These are phyloP conservation scores for Xerocomellus dryophilus DNA, from an alignment of 768 basidiomycete genomes.

Conservation along the genomic window DNA sequence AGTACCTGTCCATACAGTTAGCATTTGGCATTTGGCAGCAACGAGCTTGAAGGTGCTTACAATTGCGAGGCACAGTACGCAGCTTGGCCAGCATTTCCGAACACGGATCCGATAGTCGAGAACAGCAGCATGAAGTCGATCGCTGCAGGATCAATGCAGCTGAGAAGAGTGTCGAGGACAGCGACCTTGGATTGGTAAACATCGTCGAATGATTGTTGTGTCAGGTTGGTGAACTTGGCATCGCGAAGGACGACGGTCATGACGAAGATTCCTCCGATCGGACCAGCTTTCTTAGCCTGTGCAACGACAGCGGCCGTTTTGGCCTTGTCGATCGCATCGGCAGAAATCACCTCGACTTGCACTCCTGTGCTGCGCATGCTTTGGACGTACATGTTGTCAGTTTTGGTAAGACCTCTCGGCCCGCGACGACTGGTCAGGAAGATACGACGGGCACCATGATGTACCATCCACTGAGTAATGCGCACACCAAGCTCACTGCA, in stretches of 20 bases:
- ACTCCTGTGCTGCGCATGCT: slow-evolving; percentile 23
- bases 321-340: slow-evolving; percentile 22
- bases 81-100: slow-evolving; percentile 29
- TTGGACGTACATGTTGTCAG: slow-evolving; percentile 29
- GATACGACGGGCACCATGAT: slow-evolving; percentile 32
- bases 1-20: slow-evolving; percentile 20
- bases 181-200: slow-evolving; percentile 24
- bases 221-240: slow-evolving; percentile 33
- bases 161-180: slow-evolving; percentile 16
- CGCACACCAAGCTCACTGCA: slow-evolving; percentile 25
- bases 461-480: slow-evolving; percentile 34
- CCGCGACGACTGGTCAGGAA: slow-evolving; percentile 30
- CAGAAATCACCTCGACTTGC: slow-evolving; percentile 28
- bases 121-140: slow-evolving; percentile 35
- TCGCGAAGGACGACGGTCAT: slow-evolving; percentile 37
- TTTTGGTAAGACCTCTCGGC: slow-evolving; percentile 16
- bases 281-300: slow-evolving; percentile 19
- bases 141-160: slow-evolving; percentile 13
- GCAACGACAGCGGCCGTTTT: slow-evolving; percentile 26
- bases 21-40: not conserved
- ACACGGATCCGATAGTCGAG: slow-evolving; percentile 35
- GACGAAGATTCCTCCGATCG: slow-evolving; percentile 33
- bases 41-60: slow-evolving; percentile 1
- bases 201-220: slow-evolving; percentile 30
- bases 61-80: slow-evolving; percentile 24